phyloP scores from a whole-genome alignment of 148 eudicot species.

The Spergularia bocconei region DNA sequence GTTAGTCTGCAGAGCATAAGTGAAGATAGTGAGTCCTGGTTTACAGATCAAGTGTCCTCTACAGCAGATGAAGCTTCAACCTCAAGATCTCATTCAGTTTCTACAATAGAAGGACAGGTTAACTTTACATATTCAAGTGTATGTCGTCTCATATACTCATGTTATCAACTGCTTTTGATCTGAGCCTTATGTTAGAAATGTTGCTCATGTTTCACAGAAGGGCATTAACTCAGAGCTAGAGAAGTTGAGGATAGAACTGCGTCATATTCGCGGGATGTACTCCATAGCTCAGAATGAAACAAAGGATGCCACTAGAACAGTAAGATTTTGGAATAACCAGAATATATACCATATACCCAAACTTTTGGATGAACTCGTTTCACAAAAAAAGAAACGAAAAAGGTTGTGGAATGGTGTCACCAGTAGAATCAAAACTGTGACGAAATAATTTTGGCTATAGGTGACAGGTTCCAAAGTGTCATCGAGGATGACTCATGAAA shows the following conservation, averaged over 20 bases:
- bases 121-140: constrained; percentile 14
- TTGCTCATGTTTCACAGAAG: constrained; percentile 34
- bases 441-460: no score
- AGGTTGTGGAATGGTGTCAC: no score
- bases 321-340: constrained; percentile 22
- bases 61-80: constrained; percentile 35
- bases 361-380: no score
- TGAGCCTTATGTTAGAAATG: background rate
- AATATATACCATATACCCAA: no score
- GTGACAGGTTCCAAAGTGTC: no score
- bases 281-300: constrained; percentile 76
- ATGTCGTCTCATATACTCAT: background rate
- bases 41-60: constrained; percentile 25
- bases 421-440: no score
- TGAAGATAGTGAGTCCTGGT: constrained; percentile 24
- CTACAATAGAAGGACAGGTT: constrained; percentile 49
- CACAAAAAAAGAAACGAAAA: no score
- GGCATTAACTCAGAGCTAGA: constrained; percentile 57
- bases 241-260: constrained; percentile 73
- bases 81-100: constrained; percentile 31
- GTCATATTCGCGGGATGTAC: constrained; percentile 73
- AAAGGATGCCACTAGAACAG: constrained; percentile 74
- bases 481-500: no score
- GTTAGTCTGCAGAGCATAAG: constrained; percentile 40
- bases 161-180: background rate